Conservation (phyloP, 352 stramenopile species). For the Thalassiosira pacifica region DNA sequence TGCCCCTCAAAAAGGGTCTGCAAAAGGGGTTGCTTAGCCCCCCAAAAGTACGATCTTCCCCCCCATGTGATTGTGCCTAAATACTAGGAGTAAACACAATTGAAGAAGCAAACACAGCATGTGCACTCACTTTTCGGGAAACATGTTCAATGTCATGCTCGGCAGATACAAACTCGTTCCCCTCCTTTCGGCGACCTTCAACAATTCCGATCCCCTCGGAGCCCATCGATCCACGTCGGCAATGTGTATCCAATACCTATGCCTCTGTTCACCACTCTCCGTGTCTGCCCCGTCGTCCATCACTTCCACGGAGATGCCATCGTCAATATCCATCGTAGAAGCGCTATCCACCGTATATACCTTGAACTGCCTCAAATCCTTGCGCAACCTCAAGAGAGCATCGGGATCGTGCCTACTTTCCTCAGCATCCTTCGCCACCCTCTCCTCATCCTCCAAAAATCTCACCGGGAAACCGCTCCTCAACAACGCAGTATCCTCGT, state of each 20-base stretch:
- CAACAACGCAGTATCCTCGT: conserved; percentile 77
- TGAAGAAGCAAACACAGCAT: too few species aligned
- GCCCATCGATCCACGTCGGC: conserved; percentile 80
- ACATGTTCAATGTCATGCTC: conserved; percentile 72
- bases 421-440: conserved; percentile 30
- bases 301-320: conserved; percentile 77
- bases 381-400: conserved; percentile 66
- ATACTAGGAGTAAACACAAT: too few species aligned
- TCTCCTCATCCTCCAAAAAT: conserved; percentile 64
- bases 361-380: conserved; percentile 75
- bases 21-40: too few species aligned
- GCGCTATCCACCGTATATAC: conserved; percentile 82
- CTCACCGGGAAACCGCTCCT: conserved; percentile 77
- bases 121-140: conserved; percentile 68
- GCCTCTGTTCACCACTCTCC: conserved; percentile 21
- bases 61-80: too few species aligned
- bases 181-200: conserved; percentile 67
- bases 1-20: too few species aligned
- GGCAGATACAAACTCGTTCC: conserved; percentile 80
- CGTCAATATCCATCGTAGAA: conserved; percentile 80
- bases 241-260: conserved; percentile 86
- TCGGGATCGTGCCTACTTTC: conserved; percentile 65
- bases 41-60: too few species aligned
- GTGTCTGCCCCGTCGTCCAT: conserved; percentile 39
- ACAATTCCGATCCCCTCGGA: conserved; percentile 64